Conservation (phyloP, 2,329 filamentous ascomycete species). For the Aspergillus persii region DNA sequence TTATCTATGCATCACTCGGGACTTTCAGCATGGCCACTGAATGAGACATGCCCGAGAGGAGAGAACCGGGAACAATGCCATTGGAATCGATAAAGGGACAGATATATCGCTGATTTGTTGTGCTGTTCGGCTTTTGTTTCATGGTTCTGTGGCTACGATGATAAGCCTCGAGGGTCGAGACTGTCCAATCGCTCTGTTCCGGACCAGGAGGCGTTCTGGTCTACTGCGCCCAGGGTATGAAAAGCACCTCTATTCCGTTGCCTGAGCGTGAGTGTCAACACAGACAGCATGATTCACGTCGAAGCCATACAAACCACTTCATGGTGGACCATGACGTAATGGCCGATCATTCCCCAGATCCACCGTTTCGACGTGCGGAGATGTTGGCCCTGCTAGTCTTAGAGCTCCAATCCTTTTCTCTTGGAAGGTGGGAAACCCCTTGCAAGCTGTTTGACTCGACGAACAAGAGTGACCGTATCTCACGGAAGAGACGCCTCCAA, state of each 20-base stretch:
- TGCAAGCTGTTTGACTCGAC: neutral
- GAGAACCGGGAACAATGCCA: neutral
- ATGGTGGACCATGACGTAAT: constrained; percentile 9
- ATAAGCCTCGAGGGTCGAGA: neutral
- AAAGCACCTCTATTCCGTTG: no score
- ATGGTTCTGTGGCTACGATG: neutral
- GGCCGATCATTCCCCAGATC: constrained; percentile 14
- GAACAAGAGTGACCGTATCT: neutral
- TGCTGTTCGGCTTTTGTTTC: neutral
- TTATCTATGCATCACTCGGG: neutral
- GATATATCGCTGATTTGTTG: neutral
- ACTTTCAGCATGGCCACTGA: neutral
- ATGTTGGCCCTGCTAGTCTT: neutral
- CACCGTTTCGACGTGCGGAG: neutral
- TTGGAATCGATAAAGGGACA: neutral
- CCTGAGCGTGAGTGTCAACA: no score
- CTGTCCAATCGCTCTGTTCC: neutral
- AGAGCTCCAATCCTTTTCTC: neutral
- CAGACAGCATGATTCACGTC: neutral
- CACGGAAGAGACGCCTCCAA: neutral
- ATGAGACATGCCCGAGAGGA: neutral
- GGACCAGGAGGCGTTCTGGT: neutral
- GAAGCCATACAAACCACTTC: neutral
- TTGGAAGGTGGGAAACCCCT: neutral
- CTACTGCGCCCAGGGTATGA: no score